Conservation (phyloP, 208 protist species). For the Trypanosoma rangeli region DNA sequence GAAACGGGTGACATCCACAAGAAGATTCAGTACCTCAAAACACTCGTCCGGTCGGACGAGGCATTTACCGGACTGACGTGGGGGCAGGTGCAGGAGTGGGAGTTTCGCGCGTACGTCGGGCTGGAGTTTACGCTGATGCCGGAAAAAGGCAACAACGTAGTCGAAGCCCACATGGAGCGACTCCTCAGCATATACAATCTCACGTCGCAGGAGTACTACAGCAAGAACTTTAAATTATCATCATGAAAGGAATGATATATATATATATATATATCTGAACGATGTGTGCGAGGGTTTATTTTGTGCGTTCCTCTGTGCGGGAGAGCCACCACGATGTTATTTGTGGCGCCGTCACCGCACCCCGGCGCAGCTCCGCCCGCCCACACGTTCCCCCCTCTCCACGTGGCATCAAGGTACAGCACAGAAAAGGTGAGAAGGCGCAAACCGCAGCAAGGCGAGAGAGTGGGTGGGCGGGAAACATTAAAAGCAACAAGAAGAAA, state of each 20-base stretch:
- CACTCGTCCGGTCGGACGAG: constrained; percentile 61
- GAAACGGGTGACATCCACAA: constrained; percentile 71
- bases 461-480: constrained; percentile 4
- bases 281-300: not conserved
- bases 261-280: not conserved
- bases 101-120: constrained; percentile 83
- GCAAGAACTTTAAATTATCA: constrained; percentile 56
- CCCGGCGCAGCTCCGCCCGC: not conserved
- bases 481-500: not conserved
- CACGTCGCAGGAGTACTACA: constrained; percentile 82
- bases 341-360: too few species aligned
- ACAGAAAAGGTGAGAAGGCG: not conserved
- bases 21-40: constrained; percentile 75
- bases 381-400: too few species aligned
- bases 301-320: not conserved
- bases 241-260: constrained; percentile 24
- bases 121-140: constrained; percentile 85
- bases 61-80: constrained; percentile 56
- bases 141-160: constrained; percentile 54
- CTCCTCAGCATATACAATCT: constrained; percentile 80
- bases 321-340: too few species aligned
- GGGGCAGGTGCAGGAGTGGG: constrained; percentile 59
- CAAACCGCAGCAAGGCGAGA: not conserved
- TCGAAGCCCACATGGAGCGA: constrained; percentile 72
- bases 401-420: too few species aligned